A percentile compares a stretch with the other conserved stretches of the same genome.
Evolutionary conservation across 2,329 filamentous ascomycete genomes (phyloP).

Genomic region (Leptographium lundbergii): DNA sequence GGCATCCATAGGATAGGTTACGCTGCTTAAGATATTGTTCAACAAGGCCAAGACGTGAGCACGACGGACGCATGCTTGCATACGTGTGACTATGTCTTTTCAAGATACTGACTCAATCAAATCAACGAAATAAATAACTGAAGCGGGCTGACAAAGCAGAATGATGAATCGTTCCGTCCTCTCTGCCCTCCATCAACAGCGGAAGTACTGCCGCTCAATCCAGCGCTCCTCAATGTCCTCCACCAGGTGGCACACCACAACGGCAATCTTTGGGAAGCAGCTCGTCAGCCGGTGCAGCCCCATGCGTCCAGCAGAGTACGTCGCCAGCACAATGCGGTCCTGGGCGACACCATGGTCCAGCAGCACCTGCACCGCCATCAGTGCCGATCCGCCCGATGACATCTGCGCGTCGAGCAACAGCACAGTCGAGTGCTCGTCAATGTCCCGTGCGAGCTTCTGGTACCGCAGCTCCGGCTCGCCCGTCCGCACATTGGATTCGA

Average conservation of each 20-base stretch:
- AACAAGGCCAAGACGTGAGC: neutral
- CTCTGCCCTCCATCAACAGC: conserved; percentile 43
- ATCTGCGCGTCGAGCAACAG: conserved; percentile 88
- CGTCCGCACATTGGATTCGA: conserved; percentile 75
- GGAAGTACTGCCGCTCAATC: conserved; percentile 82
- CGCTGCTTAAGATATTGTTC: neutral
- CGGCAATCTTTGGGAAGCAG: conserved; percentile 77
- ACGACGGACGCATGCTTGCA: neutral
- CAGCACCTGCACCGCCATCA: conserved; percentile 95
- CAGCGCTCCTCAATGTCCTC: conserved; percentile 75
- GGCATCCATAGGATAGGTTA: neutral
- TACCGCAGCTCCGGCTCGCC: conserved; percentile 92
- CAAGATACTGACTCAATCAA: too few relatives aligned
- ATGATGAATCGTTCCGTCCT: neutral
- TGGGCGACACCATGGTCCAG: conserved; percentile 85
- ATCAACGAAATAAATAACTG: neutral
- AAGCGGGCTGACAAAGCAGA: neutral
- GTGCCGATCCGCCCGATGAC: conserved; percentile 69
- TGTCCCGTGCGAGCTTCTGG: conserved; percentile 62
- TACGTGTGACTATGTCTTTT: neutral
- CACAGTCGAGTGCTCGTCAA: conserved; percentile 59
- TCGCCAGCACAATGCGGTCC: conserved; percentile 80
- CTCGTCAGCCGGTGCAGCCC: conserved; percentile 76
- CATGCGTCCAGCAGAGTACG: conserved; percentile 75
- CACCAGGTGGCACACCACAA: conserved; percentile 74